Conservation (phyloP, 305 asterid species). For the Fraxinus greggii region DNA sequence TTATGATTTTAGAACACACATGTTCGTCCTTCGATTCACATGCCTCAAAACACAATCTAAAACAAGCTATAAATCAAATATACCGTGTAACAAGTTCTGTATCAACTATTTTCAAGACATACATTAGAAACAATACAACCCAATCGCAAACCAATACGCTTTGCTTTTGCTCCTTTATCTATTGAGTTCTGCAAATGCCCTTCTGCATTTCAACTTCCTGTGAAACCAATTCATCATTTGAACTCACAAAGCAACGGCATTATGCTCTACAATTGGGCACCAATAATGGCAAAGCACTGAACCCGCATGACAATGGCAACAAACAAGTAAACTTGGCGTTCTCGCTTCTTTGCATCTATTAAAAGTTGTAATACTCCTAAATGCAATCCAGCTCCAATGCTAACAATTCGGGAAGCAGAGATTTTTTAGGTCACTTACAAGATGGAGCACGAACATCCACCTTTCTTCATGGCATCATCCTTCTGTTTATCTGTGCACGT, state of each 20-base stretch:
- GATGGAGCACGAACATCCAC: conserved; percentile 65
- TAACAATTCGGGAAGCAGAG: conserved; percentile 26
- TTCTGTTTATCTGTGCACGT: conserved; percentile 48
- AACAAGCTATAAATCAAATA: not conserved
- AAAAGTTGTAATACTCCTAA: conserved; percentile 36
- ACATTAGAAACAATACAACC: conserved; percentile 10
- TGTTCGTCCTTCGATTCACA: not conserved
- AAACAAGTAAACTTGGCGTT: conserved; percentile 19
- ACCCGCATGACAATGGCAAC: conserved; percentile 12
- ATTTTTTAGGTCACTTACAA: conserved; percentile 34
- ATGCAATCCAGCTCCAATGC: conserved; percentile 27
- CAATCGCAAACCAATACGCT: conserved; percentile 20
- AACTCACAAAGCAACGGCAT: conserved; percentile 4
- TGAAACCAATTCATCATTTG: not conserved
- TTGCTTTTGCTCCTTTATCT: conserved; percentile 2
- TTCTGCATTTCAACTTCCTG: not conserved
- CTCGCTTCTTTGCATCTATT: conserved; percentile 29
- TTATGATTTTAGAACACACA: not conserved
- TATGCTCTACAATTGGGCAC: conserved; percentile 14
- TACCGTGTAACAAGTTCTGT: not conserved
- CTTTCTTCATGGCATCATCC: conserved; percentile 51
- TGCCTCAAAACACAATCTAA: not conserved
- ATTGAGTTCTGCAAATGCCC: not conserved
- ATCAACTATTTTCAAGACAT: not conserved
- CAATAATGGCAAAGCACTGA: conserved; percentile 20